Evolutionary conservation across 2,329 filamentous ascomycete species (phyloP), one percentile per base, ranked within the genome.

Genomic region (Helotiales sp.): DNA sequence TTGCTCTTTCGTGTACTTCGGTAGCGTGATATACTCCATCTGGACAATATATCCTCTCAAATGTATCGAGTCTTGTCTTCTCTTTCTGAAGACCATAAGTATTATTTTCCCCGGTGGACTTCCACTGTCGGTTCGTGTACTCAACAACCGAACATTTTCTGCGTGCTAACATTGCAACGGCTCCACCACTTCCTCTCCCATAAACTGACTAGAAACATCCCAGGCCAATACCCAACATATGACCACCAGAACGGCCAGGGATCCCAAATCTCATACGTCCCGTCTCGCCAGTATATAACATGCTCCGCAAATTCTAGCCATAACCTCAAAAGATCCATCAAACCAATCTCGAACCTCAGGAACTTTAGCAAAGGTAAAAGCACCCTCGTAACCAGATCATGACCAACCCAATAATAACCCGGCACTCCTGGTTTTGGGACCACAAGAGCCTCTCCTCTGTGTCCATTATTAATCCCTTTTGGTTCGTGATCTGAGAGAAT

Each of bases 131-230:
- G 4, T 19, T 10, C n/a, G 6, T 22, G 17, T 38, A 13, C 12
- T 51, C 36, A 68, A 46, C 63, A 68, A 2, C 49, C 71, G 67
- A 85, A 85, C 69, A 84, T 77, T 71, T 83, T 85, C 25, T 77
- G 79, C 12, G 87, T 90, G 65, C 85, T 88, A 2, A 89, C 84
- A 70, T 90, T 90, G 34, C 88, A 70, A 59, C 85, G 76, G 60
- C 81, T 86, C 87, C 87, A 90, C 56, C 74, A 75, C 60, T 67
- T 76, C 1, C 82, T 77, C 3, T 68, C 69, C 66, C 69, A 69
- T 55, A 81, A 73, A 50, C 72, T 76, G 55, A 66, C 67, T 5
- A 77, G 47, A 64, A 90, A 86, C 58, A 72, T 74, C 22, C 74
- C 55, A 0, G 83, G 83, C 76, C 79, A 82, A 63, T 81, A 84